These are phyloP conservation scores for Panicum miliaceum DNA, from an alignment of 176 grass and related monocot genomes.

Conservation along the genomic window DNA sequence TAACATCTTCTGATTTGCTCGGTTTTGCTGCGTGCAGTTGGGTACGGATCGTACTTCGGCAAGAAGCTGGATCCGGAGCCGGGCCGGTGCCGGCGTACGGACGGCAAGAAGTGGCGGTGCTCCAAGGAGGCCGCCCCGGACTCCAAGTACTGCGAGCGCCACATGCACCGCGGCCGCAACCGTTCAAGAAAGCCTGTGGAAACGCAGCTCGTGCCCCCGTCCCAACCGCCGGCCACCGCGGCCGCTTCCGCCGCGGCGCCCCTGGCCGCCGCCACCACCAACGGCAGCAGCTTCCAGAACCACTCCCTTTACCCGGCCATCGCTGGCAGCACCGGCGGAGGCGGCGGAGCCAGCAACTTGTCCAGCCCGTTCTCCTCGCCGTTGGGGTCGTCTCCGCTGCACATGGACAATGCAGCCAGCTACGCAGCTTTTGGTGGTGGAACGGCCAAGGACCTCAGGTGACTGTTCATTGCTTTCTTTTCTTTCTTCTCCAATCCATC, in stretches of 20 bases:
- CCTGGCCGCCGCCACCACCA: slow-evolving; percentile 19
- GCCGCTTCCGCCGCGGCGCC: slow-evolving; percentile 12
- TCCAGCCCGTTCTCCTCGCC: slow-evolving; percentile 42
- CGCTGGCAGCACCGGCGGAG: slow-evolving; percentile 37
- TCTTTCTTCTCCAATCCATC: neutral
- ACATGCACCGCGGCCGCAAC: slow-evolving; percentile 93
- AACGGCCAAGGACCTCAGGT: slow-evolving; percentile 68
- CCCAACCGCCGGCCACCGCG: slow-evolving; percentile 30
- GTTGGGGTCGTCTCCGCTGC: slow-evolving; percentile 50
- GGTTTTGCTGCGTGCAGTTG: slow-evolving; percentile 45
- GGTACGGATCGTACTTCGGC: slow-evolving; percentile 63
- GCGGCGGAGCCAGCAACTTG: slow-evolving; percentile 38
- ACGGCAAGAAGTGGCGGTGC: slow-evolving; percentile 98
- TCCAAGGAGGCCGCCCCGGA: slow-evolving; percentile 84
- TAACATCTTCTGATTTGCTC: neutral
- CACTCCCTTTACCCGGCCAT: slow-evolving; percentile 55
- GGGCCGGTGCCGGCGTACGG: slow-evolving; percentile 86
- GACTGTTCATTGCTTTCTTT: slow-evolving; percentile 20
- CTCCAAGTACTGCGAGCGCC: slow-evolving; percentile 97
- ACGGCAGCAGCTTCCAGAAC: slow-evolving; percentile 49
- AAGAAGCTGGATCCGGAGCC: slow-evolving; percentile 93
- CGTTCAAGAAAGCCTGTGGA: slow-evolving; percentile 99
- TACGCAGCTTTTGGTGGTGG: slow-evolving; percentile 43
- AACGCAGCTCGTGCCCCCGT: slow-evolving; percentile 65
- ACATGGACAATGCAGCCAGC: slow-evolving; percentile 46